Base-by-base conservation (phyloP, 2,329 filamentous ascomycete species). In the Berkeleyomyces rouxiae region DNA sequence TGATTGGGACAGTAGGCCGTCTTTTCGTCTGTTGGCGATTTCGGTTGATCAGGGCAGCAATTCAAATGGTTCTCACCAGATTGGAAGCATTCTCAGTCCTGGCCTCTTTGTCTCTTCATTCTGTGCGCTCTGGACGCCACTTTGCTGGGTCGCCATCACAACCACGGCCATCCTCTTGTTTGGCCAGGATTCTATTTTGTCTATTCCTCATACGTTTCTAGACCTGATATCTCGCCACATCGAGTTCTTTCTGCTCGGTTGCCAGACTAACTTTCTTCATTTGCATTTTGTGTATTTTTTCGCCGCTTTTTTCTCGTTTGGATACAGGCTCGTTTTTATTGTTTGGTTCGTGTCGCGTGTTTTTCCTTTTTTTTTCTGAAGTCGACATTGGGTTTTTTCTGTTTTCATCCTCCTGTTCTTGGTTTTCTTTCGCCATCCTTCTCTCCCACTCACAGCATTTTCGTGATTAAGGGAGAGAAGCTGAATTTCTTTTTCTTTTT, bases 361-460 rank as follows among this genome's bases (percentile, higher is more conserved):
- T 7, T 49, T 37, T 61, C 46, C 10, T 49, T 59, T 62, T 61
- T n/a, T 51, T 53, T 59, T 23, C 42, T 58, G 33, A 42, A 43
- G 7, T 33, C 31, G 31, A 13, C 49, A 53, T 23, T 53, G 11
- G 16, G 33, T 10, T 46, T 49, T 36, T 36, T 47, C 31, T 43
- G n/a, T 9, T 47, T 47, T 13, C 7, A 4, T 47, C 44, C 23
- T 51, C 31, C 16, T 9, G 16, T 36, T 23, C 37, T 31, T 47
- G 40, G 13, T 49, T 58, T 44, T 31, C 23, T 59, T 55, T 23
- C 23, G 23, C 23, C 23, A 23, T 2, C 23, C 23, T 23, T 23
- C 23, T 23, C 23, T 23, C 23, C 23, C 23, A 23, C 23, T 23
- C 23, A 2, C 23, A 23, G 23, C 1, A 23, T 23, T 23, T 23